A percentile compares a stretch with the other conserved stretches of the same genome.
Conservation (phyloP, 805 yeast genomes). For the Ascoidea asiatica region DNA sequence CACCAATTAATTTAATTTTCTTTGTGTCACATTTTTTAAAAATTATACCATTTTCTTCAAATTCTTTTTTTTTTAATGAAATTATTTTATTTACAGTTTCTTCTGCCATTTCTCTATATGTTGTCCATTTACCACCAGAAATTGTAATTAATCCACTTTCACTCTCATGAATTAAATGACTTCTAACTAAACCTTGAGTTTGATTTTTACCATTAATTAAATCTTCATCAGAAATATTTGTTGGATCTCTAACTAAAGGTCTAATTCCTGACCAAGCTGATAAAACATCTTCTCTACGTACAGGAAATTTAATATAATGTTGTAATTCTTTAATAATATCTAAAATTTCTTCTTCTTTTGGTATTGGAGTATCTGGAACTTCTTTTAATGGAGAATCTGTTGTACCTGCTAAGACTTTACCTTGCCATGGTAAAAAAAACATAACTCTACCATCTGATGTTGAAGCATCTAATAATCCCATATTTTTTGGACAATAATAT, state of each 20-base stretch:
- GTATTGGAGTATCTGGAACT: constrained; percentile 61
- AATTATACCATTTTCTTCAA: constrained; percentile 23
- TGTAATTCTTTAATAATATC: constrained; percentile 81
- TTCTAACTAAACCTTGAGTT: constrained; percentile 85
- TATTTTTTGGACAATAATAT: constrained; percentile 73
- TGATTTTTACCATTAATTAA: too few species aligned
- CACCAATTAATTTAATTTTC: constrained; percentile 56
- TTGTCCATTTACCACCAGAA: constrained; percentile 98
- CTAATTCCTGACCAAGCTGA: constrained; percentile 97
- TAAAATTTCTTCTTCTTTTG: constrained; percentile 78
- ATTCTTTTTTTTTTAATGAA: constrained; percentile 20
- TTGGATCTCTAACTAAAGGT: constrained; percentile 82
- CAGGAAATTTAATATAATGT: constrained; percentile 80
- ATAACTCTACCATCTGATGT: constrained; percentile 93
- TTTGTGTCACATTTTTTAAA: constrained; percentile 27
- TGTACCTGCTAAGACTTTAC: constrained; percentile 91
- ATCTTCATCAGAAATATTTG: constrained; percentile 30
- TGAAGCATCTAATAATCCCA: constrained; percentile 84
- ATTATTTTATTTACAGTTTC: constrained; percentile 75
- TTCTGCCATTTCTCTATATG: constrained; percentile 95
- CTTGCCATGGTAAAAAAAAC: constrained; percentile 98
- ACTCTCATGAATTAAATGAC: constrained; percentile 66
- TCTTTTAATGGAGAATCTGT: constrained; percentile 77
- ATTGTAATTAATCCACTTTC: constrained; percentile 73
- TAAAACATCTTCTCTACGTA: constrained; percentile 77